Base-by-base conservation (phyloP, 2,329 filamentous ascomycete genomes). In the Aspergillus versicolor region DNA sequence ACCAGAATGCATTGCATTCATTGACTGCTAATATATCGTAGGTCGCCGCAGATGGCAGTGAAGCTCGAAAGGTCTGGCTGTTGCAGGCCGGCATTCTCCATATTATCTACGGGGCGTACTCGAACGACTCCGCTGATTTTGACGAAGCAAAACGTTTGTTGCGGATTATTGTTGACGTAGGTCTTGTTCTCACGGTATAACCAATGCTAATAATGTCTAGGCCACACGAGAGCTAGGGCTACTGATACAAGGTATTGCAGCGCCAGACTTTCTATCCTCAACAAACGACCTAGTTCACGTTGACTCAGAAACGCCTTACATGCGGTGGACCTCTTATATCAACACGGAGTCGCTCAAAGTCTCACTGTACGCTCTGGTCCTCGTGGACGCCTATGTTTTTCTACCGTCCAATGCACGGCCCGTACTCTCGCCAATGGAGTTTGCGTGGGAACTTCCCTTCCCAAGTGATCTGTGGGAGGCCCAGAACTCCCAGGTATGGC, bases 361-460 rank as follows among this genome's bases (percentile, higher is more conserved):
- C 0, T 5, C 32, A 2, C n/a, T 49, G 4, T 49, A 40, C 4
- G 34, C 30, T 3, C 32, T 49, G 2, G 30, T 49, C n/a, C 24
- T 49, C 8, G 13, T 49, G 6, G 46, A 49, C 32, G 40, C 46
- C 0, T 19, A 38, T 2, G 3, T 69, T 2, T 67, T 68, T 24
- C 63, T 61, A 8, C 63, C 70, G 6, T 70, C 67, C 52, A 74
- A 72, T 42, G 60, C 64, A 17, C 64, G 71, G 1, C 61, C 67
- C 6, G 41, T 70, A 6, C 63, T 69, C 21, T 72, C 68, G 2
- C 60, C 71, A 0, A 64, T 72, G 40, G 70, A 73, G 46, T 62
- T 73, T 37, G 70, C 67, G 38, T 73, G 71, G 71, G 71, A 73
- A n/a, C 57, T 73, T 2, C 71, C 71, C 0, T 64, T 66, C 5